These are phyloP conservation scores for Alternaria rosae DNA, from an alignment of 2,329 filamentous ascomycete genomes.

Conservation along the genomic window DNA sequence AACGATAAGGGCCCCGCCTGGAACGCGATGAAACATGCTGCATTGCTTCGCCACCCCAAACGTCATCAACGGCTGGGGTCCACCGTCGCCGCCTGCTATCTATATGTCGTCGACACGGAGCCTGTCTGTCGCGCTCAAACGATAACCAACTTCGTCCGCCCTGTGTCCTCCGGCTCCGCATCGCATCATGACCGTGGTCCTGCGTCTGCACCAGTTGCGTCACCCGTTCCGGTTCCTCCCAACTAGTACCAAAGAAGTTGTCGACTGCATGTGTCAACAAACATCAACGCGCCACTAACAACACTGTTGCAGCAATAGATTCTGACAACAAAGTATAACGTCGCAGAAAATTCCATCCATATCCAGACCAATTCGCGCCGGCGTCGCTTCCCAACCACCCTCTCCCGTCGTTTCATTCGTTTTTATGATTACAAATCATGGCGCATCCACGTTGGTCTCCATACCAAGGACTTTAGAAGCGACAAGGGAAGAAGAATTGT, in stretches of 20 bases:
- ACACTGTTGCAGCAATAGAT: not conserved
- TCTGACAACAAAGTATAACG: not conserved
- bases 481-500: slow-evolving; percentile 47
- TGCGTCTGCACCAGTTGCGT: slow-evolving; percentile 15
- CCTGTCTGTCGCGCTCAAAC: slow-evolving; percentile 1
- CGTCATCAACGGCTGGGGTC: slow-evolving; percentile 11
- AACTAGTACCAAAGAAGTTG: not conserved
- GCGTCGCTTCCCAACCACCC: not conserved
- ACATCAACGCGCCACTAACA: not conserved
- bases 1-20: slow-evolving; percentile 6
- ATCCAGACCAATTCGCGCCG: not conserved
- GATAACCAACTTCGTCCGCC: not conserved
- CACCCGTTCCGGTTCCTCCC: slow-evolving; percentile 11
- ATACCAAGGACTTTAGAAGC: slow-evolving; percentile 49
- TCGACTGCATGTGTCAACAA: not conserved
- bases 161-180: slow-evolving; percentile 3
- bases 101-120: slow-evolving; percentile 5
- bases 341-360: not conserved
- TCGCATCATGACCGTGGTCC: slow-evolving; percentile 8
- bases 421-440: slow-evolving; percentile 55
- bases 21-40: slow-evolving; percentile 11
- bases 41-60: slow-evolving; percentile 15
- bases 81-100: not conserved
- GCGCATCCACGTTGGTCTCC: slow-evolving; percentile 48
- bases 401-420: slow-evolving; percentile 37